Percentiles rank a stretch among this genome's conserved stretches.
Evolutionary conservation across 169 alveolate species (phyloP).

Genomic region (Eimeria maxima): DNA sequence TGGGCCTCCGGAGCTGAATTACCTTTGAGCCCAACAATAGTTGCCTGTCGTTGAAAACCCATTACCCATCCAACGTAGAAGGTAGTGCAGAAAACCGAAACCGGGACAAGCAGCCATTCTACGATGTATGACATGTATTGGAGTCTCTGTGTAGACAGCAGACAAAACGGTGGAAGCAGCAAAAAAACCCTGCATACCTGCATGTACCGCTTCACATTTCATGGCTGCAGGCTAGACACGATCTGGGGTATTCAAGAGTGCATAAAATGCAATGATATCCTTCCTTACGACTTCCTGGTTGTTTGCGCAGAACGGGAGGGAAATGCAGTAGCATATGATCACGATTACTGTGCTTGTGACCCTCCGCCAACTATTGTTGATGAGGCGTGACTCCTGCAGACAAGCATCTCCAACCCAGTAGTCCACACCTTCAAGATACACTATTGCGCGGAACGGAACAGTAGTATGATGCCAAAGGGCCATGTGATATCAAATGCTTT

Average conservation of each 20-base stretch:
- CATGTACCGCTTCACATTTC: neutral
- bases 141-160: neutral
- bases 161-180: no score
- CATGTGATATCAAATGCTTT: neutral
- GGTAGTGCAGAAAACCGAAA: conserved; percentile 59
- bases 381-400: conserved; percentile 49
- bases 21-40: conserved; percentile 61
- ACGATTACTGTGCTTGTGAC: conserved; percentile 59
- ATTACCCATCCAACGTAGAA: conserved; percentile 64
- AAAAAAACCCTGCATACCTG: neutral
- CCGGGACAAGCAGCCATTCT: conserved; percentile 64
- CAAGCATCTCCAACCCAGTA: neutral
- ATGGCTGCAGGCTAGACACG: neutral
- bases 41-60: conserved; percentile 64
- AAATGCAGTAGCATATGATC: conserved; percentile 39
- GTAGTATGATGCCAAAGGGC: neutral
- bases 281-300: conserved; percentile 61
- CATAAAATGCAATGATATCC: neutral
- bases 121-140: conserved; percentile 39
- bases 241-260: neutral
- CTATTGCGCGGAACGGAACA: neutral
- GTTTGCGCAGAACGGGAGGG: conserved; percentile 65
- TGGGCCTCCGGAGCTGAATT: neutral
- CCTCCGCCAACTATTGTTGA: conserved; percentile 61
- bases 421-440: neutral